Evolutionary conservation across 495 filamentous ascomycete genomes (phyloP), one percentile per base, ranked within the genome.

Genomic region (Hyphodiscus hymeniophilus): DNA sequence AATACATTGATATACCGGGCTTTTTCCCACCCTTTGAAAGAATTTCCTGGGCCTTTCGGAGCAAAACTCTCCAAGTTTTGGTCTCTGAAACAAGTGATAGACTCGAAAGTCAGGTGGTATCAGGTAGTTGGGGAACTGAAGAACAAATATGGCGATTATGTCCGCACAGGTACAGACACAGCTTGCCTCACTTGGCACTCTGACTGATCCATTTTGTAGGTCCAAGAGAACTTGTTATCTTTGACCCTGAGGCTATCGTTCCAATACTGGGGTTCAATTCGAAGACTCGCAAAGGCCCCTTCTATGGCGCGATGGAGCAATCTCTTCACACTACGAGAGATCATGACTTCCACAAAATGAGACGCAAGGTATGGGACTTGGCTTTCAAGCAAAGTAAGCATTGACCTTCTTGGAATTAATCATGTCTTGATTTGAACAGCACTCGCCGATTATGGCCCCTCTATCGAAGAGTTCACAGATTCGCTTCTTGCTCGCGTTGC

Each of bases 21-120:
- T 5, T 71, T 64, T 46, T 66, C 77, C 51, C 65, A 70, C 16
- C 75, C 73, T 7, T 50, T 80, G 7, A 52, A 64, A 16, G 54
- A 60, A 7, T 63, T 81, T 34, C 75, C 73, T 0, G 74, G 74
- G 0, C 75, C 70, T 3, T 43, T 43, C 16, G 18, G 24, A 6
- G 47, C 47, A 13, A 38, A 26, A 8, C 28, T 62, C 4, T 48
- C 49, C 1, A 46, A 52, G 0, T 23, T 60, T 2, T 50, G 47
- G 47, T 38, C 40, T n/a, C 26, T 50, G 18, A 36, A 17, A 10
- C 24, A 50, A 26, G 47, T 34, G 10, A 30, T 26, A 12, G 23
- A 43, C 18, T 43, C 47, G 21, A 26, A 30, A 17, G 8, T 50
- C 12, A 50, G 35, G 23, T 50, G 28, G 47, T 50, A 50, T 36